These are phyloP conservation scores for Neonectria ditissima DNA, from an alignment of 2,329 filamentous ascomycete species.

Conservation along the genomic window DNA sequence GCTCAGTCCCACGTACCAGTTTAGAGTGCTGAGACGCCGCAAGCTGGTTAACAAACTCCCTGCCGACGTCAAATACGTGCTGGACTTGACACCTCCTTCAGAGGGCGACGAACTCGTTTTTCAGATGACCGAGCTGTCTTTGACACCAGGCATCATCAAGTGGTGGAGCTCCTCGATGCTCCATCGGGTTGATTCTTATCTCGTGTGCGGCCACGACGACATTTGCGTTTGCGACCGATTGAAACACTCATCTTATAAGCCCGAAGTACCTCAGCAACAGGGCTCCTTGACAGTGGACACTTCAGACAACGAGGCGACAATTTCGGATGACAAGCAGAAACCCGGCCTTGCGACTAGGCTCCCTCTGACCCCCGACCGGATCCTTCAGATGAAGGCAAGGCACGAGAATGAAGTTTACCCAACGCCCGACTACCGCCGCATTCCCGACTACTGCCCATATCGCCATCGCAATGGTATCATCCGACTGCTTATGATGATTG, in stretches of 20 bases:
- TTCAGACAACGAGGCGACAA: background rate
- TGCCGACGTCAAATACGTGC: constrained; percentile 64
- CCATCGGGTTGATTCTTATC: constrained; percentile 46
- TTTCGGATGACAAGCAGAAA: too few species aligned
- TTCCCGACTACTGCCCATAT: constrained; percentile 72
- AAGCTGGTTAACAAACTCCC: constrained; percentile 51
- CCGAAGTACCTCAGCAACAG: background rate
- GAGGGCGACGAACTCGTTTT: constrained; percentile 73
- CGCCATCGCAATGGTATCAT: constrained; percentile 74
- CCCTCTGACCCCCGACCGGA: constrained; percentile 15
- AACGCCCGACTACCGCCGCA: constrained; percentile 49
- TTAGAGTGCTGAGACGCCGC: constrained; percentile 52
- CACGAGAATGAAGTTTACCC: constrained; percentile 35
- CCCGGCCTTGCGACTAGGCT: background rate
- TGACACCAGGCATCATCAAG: constrained; percentile 65
- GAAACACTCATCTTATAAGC: background rate
- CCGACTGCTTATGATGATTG: constrained; percentile 69
- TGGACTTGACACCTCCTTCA: constrained; percentile 72
- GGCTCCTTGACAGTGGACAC: background rate
- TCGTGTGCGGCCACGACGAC: constrained; percentile 58
- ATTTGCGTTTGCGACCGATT: constrained; percentile 49
- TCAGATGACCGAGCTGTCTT: constrained; percentile 68
- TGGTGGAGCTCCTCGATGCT: constrained; percentile 62
- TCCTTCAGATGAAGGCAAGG: constrained; percentile 41
- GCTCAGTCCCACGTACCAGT: constrained; percentile 57